Base-by-base conservation (phyloP, 495 filamentous ascomycete genomes). In the Trypethelium eluteriae region DNA sequence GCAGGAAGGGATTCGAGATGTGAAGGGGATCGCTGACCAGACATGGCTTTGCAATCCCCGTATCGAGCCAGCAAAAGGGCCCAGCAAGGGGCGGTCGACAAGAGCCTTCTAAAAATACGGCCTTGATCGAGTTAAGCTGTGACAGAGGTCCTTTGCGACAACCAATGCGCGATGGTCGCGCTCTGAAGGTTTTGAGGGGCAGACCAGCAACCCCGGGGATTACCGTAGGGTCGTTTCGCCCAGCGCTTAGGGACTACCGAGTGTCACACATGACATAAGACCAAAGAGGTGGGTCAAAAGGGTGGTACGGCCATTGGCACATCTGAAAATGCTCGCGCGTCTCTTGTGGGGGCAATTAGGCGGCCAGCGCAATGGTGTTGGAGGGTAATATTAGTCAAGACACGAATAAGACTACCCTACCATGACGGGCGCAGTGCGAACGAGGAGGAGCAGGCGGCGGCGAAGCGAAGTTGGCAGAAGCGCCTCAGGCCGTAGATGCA, bases 161-260 rank as follows among this genome's bases (percentile, higher is more conserved):
- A 59, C 53, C 53, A 59, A 59, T 59, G 53, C 53, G 53, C 53
- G 53, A 59, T 59, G 53, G 53, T 59, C 53, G 53, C 53, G 53
- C 53, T 59, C 53, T 36, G 53, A 59, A 18, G 53, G 53, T 59
- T 59, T 59, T 59, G 53, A 59, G 53, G 53, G 53, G 53, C 53
- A 59, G 32, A 59, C 53, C 53, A 59, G 53, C 53, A 59, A 59
- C 53, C 53, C 53, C 53, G 6, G 53, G 53, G 36, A 59, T 59
- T 59, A 53, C 14, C 25, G 25, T 53, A 35, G 53, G 32, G 25
- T 59, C 32, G 53, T 59, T 59, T 59, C 53, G 53, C 53, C 53
- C 53, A 59, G 53, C 53, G 53, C 53, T 59, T 59, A 59, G 18
- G 5, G 32, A 10, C 41, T 36, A 11, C 10, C 12, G 7, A 53